phyloP scores from a whole-genome alignment of 2,329 filamentous ascomycete species.

The Cladosporium austrohemisphaericum region DNA sequence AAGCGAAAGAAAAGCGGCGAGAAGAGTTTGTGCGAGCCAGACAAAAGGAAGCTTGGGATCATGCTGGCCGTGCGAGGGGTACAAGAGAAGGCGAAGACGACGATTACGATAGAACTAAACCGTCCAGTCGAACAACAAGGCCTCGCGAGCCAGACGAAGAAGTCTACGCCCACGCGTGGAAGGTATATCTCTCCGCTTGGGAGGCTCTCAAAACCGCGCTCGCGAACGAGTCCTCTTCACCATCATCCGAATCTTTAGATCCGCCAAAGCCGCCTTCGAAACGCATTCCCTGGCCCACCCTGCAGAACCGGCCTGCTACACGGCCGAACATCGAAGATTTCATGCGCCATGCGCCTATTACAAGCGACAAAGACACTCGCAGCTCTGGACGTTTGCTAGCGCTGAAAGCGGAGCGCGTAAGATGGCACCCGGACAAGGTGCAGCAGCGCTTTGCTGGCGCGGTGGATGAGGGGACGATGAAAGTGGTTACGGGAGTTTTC shows the following conservation, averaged over 20 bases:
- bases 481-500: constrained; percentile 82
- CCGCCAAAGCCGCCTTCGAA: constrained; percentile 25
- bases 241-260: constrained; percentile 1
- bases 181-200: constrained; percentile 29
- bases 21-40: constrained; percentile 42
- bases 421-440: constrained; percentile 98
- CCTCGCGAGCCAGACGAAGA: constrained; percentile 14
- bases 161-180: constrained; percentile 29
- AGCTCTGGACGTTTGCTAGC: constrained; percentile 35
- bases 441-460: constrained; percentile 77
- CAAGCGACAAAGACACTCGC: constrained; percentile 1
- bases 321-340: constrained; percentile 65
- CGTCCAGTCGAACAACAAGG: neutral
- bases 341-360: constrained; percentile 54
- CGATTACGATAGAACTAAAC: constrained; percentile 33
- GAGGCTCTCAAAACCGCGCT: constrained; percentile 24
- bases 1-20: constrained; percentile 32
- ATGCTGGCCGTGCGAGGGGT: constrained; percentile 30
- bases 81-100: constrained; percentile 33
- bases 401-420: constrained; percentile 79
- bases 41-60: constrained; percentile 34
- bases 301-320: constrained; percentile 55
- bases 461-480: constrained; percentile 69
- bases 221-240: neutral
- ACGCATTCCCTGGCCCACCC: constrained; percentile 69